Percentiles rank a stretch among this genome's conserved stretches.
Evolutionary conservation across 2,329 filamentous ascomycete genomes (phyloP).

Genomic region (Exophiala lecanii-corni): DNA sequence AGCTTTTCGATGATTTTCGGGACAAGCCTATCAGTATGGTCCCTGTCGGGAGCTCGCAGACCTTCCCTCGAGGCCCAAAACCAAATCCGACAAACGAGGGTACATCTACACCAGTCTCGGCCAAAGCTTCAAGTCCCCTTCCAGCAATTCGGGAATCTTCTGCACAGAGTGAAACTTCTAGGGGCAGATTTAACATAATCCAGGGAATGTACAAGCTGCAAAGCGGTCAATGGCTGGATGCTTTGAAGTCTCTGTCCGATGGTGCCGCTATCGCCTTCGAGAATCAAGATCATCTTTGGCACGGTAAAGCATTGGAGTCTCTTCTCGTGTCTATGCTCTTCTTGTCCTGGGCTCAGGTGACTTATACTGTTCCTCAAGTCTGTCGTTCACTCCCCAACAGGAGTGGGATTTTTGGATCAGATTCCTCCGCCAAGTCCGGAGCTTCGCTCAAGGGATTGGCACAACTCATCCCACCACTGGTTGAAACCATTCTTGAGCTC

Average conservation of each 20-base stretch:
- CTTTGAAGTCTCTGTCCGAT: constrained; percentile 75
- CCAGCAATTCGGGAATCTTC: constrained; percentile 5
- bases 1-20: constrained; percentile 9
- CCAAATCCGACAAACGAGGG: constrained; percentile 3
- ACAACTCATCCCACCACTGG: constrained; percentile 17
- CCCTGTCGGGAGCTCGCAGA: constrained; percentile 9
- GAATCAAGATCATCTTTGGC: constrained; percentile 91
- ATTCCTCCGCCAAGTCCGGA: constrained; percentile 7
- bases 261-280: constrained; percentile 71
- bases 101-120: constrained; percentile 8
- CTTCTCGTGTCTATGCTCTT: constrained; percentile 78
- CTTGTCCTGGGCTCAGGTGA: constrained; percentile 75
- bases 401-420: constrained; percentile 12
- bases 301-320: constrained; percentile 88
- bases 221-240: constrained; percentile 85
- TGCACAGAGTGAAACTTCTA: constrained; percentile 17
- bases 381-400: constrained; percentile 19
- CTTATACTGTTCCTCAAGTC: constrained; percentile 51
- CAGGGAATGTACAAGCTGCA: constrained; percentile 50
- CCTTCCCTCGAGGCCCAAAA: constrained; percentile 5
- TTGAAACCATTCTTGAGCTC: constrained; percentile 19
- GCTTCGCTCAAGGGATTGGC: constrained; percentile 15
- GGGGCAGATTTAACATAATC: constrained; percentile 21
- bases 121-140: constrained; percentile 8
- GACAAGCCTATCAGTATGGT: constrained; percentile 23